Base-by-base conservation (phyloP, 2,329 filamentous ascomycete species). In the Monosporascus sp. region DNA sequence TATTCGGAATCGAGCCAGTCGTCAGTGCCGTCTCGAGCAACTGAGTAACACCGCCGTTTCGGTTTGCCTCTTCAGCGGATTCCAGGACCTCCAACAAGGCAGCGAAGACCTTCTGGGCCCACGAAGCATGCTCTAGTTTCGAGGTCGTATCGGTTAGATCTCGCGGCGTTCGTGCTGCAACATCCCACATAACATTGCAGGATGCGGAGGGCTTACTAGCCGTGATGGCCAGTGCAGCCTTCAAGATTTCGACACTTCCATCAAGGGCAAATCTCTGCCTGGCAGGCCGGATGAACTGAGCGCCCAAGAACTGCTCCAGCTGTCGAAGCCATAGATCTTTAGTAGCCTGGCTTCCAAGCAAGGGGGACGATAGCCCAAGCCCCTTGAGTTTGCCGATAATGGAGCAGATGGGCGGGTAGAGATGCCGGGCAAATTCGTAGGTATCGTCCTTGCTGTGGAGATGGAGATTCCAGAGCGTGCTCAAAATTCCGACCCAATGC, bases 381-480 rank as follows among this genome's bases (percentile, higher is more conserved):
- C 63, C 64, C 14, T 71, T 69, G 5, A 81, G 53, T 49, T 69
- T 74, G 15, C 68, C 70, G 1, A 81, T 59, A 28, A 81, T 67
- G 7, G 63, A 64, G 45, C 70, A 70, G 52, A 55, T 66, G 1
- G 72, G 65, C 0, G 65, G 60, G 44, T 79, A 79, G 6, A 82
- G 65, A 49, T 76, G 68, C 2, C 65, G 70, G 2, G 80, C 78
- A 26, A 82, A 76, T 40, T 81, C 75, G 7, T 72, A 55, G 3
- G 68, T 69, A 59, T 84, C 81, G 26, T 71, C 68, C 4, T 67
- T 67, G 18, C 71, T 74, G 55, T 79, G 78, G n/a, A 79, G 68
- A 58, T 80, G 81, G 6, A 84, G 69, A 20, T 77, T 72, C 81
- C 81, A 85, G 5, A 83, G 63, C 1, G 70, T 64, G 4, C 70